Evolutionary conservation across 2,329 filamentous ascomycete genomes (phyloP).

Genomic region (Juglanconis juglandina): DNA sequence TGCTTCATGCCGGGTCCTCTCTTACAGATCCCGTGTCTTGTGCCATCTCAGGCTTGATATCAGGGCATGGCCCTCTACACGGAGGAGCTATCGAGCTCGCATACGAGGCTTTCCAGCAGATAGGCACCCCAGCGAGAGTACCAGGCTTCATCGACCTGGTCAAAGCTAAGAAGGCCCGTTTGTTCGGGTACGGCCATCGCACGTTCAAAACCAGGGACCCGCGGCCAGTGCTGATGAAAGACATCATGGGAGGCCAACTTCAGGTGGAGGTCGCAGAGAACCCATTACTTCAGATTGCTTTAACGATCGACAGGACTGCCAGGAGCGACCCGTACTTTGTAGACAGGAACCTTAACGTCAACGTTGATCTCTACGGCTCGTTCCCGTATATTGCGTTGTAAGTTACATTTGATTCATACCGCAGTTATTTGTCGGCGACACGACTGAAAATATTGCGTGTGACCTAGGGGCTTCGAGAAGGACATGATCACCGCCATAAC

Average conservation of each 20-base stretch:
- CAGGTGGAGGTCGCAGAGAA: not conserved
- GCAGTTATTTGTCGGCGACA: too few species aligned
- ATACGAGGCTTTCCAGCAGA: slow-evolving; percentile 48
- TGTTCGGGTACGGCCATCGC: slow-evolving; percentile 54
- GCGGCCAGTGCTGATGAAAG: slow-evolving; percentile 23
- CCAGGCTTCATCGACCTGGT: slow-evolving; percentile 46
- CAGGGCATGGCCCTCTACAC: slow-evolving; percentile 54
- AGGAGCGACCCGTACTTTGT: not conserved
- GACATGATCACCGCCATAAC: not conserved
- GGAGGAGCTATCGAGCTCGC: slow-evolving; percentile 55
- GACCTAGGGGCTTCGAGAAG: not conserved
- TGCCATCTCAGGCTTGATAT: slow-evolving; percentile 47
- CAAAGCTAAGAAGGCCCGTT: slow-evolving; percentile 45
- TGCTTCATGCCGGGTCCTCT: slow-evolving; percentile 53
- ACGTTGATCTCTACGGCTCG: not conserved
- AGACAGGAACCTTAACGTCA: not conserved
- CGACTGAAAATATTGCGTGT: not conserved
- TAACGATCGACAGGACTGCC: not conserved
- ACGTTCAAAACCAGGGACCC: slow-evolving; percentile 53
- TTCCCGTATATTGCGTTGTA: not conserved
- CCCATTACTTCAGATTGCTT: not conserved
- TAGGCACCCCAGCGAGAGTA: slow-evolving; percentile 47
- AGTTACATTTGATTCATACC: not conserved
- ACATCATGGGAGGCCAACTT: not conserved
- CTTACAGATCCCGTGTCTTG: slow-evolving; percentile 53